Conservation (phyloP, 83 land plant genomes). For the Larix sibirica region DNA sequence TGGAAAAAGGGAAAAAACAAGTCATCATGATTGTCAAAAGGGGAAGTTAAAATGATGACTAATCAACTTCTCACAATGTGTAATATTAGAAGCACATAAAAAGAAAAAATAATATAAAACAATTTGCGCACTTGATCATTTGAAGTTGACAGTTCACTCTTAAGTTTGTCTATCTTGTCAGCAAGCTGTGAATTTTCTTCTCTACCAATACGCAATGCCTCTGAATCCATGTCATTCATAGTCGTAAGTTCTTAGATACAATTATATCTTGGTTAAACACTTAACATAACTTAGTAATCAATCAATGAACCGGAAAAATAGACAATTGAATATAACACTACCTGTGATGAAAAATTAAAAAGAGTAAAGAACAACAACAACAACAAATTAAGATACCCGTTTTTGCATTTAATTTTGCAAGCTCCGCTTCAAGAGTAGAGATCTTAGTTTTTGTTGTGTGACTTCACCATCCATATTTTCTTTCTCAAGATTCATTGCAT, state of each 20-base stretch:
- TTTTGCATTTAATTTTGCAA: background rate
- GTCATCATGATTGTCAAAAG: background rate
- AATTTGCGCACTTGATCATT: slow-evolving; percentile 23
- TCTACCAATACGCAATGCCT: slow-evolving; percentile 26
- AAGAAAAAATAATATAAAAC: background rate
- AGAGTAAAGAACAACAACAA: background rate
- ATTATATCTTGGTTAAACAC: too few species aligned
- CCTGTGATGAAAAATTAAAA: too few species aligned
- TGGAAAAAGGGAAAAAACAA: background rate
- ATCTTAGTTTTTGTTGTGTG: background rate
- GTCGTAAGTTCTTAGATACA: slow-evolving; percentile 21
- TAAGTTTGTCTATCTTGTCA: slow-evolving; percentile 24
- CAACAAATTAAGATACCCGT: background rate
- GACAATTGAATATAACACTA: too few species aligned
- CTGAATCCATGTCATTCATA: slow-evolving; percentile 29
- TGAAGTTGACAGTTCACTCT: slow-evolving; percentile 13
- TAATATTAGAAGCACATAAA: background rate
- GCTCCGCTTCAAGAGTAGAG: background rate
- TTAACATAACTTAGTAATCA: too few species aligned
- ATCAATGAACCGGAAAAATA: too few species aligned
- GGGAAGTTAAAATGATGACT: background rate
- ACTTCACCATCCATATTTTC: slow-evolving; percentile 1
- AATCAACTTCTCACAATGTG: background rate
- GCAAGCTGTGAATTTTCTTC: slow-evolving; percentile 25
- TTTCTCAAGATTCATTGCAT: slow-evolving; percentile 3